Conservation (phyloP, 2,329 filamentous ascomycete species). For the Beauveria brongniartii region DNA sequence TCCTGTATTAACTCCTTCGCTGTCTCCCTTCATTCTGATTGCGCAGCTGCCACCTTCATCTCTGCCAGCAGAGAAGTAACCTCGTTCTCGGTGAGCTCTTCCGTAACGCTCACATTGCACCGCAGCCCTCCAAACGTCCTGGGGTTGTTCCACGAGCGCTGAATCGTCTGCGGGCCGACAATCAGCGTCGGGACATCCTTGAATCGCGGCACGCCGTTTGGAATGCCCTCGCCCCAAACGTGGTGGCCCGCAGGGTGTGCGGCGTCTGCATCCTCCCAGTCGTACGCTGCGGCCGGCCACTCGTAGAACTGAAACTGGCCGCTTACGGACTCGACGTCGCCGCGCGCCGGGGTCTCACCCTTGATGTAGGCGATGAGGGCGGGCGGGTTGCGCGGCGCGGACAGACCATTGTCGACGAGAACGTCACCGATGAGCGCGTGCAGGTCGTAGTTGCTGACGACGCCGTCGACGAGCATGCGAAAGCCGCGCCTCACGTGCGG, state of each 20-base stretch:
- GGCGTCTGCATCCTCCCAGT: background rate
- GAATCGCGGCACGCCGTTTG: background rate
- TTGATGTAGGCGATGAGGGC: background rate
- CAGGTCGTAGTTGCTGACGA: conserved; percentile 7
- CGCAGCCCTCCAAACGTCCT: background rate
- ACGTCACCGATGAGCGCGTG: conserved; percentile 6
- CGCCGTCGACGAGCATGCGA: conserved; percentile 5
- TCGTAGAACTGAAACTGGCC: conserved; percentile 8
- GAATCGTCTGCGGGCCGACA: conserved; percentile 1
- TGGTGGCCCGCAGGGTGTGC: background rate
- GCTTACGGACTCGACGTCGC: background rate
- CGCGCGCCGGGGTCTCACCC: background rate
- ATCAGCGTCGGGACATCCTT: conserved; percentile 1
- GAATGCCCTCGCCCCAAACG: background rate
- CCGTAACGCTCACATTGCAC: background rate
- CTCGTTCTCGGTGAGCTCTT: background rate
- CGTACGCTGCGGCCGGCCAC: conserved; percentile 4
- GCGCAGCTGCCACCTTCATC: background rate
- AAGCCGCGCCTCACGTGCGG: background rate
- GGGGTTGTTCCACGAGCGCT: conserved; percentile 5
- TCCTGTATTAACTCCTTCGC: background rate
- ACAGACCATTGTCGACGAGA: background rate
- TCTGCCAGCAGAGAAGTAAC: conserved; percentile 7
- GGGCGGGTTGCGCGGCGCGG: background rate
- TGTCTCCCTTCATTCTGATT: background rate